phyloP scores from a whole-genome alignment of 176 grass and related monocot genomes.

The Luzula sylvatica region DNA sequence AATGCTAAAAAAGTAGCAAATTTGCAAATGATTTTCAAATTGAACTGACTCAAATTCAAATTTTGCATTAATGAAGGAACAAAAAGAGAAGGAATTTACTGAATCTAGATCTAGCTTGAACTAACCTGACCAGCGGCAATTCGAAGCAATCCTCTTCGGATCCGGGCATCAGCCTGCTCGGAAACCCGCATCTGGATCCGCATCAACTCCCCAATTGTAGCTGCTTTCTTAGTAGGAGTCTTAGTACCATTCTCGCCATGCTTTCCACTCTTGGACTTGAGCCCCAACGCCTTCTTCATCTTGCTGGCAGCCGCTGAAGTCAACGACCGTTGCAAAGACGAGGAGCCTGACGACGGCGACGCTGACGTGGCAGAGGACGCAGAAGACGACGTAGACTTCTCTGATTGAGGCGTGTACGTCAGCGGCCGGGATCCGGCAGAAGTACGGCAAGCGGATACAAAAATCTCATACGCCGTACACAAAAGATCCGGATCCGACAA shows the following conservation, averaged over 20 bases:
- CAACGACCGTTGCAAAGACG: conserved; percentile 72
- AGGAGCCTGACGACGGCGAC: conserved; percentile 18
- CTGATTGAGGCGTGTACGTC: conserved; percentile 75
- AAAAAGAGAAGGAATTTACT: neutral
- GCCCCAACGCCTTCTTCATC: conserved; percentile 94
- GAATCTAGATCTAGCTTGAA: conserved; percentile 2
- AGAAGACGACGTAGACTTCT: conserved; percentile 6
- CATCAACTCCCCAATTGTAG: conserved; percentile 70
- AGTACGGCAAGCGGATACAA: conserved; percentile 71
- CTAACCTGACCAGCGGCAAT: conserved; percentile 74
- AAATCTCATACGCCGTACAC: conserved; percentile 78
- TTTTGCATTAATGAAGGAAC: neutral
- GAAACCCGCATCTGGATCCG: conserved; percentile 79
- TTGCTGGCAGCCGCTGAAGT: conserved; percentile 93
- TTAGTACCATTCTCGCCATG: conserved; percentile 18
- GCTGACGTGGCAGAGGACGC: conserved; percentile 16
- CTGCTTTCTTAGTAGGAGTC: conserved; percentile 26
- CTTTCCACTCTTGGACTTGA: conserved; percentile 64
- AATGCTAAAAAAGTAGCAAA: neutral
- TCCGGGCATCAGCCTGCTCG: conserved; percentile 71
- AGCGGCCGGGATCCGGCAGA: conserved; percentile 58
- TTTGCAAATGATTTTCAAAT: neutral
- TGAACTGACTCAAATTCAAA: conserved; percentile 8
- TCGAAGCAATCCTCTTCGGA: conserved; percentile 87
- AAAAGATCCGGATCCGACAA: conserved; percentile 57